Percentiles rank a stretch among this genome's conserved stretches.
Conservation (phyloP, 2,329 filamentous ascomycete genomes). For the Aspergillus sp. region DNA sequence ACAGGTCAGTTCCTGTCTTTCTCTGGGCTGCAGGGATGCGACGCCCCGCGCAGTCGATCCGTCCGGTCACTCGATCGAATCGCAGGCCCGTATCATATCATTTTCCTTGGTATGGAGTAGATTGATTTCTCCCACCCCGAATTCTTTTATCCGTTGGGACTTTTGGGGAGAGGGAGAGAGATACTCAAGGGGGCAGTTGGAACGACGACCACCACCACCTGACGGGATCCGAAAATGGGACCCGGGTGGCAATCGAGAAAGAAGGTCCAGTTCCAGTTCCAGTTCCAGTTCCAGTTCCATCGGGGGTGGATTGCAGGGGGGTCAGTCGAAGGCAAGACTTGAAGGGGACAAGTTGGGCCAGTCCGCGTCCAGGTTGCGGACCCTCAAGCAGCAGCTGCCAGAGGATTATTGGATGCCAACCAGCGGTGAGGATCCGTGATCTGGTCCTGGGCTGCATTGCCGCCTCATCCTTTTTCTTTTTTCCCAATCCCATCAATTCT, state of each 20-base stretch:
- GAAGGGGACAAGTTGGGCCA: not conserved
- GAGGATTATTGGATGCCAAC: slow-evolving; percentile 8
- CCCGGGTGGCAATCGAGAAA: not conserved
- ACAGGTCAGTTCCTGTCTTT: slow-evolving; percentile 11
- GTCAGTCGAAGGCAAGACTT: not conserved
- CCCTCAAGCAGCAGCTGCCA: not conserved
- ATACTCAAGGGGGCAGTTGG: too few relatives aligned
- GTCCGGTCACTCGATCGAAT: not conserved
- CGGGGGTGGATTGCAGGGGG: not conserved
- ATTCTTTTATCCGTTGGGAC: too few relatives aligned
- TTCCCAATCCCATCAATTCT: not conserved
- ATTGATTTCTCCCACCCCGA: too few relatives aligned
- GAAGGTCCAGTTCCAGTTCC: too few relatives aligned
- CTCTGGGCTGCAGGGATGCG: not conserved
- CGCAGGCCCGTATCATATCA: not conserved
- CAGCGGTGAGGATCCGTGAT: slow-evolving; percentile 25
- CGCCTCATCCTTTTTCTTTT: slow-evolving; percentile 22
- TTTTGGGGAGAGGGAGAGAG: too few relatives aligned
- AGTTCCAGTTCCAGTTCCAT: not conserved
- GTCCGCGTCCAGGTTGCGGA: too few relatives aligned
- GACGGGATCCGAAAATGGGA: not conserved
- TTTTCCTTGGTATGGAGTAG: too few relatives aligned
- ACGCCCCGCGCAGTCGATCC: slow-evolving; percentile 1
- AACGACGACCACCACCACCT: too few relatives aligned
- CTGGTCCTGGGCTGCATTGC: slow-evolving; percentile 23